Percentiles rank a stretch among this genome's conserved stretches.
These are phyloP conservation scores for Cadophora sp. DNA, from an alignment of 2,329 filamentous ascomycete species.

Conservation along the genomic window DNA sequence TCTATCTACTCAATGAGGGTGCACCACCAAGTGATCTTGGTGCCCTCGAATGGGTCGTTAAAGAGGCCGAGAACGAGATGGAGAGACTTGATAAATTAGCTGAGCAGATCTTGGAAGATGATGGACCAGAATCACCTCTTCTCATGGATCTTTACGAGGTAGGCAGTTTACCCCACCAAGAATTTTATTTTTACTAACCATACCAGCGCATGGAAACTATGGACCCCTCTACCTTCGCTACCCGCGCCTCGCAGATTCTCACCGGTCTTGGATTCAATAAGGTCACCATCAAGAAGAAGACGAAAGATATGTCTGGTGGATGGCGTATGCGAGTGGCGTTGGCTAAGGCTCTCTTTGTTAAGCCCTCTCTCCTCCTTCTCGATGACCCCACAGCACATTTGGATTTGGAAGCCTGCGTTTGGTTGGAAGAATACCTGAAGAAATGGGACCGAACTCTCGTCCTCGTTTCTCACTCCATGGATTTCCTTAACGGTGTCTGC, in stretches of 20 bases:
- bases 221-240: conserved; percentile 97
- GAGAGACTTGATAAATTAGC: conserved; percentile 86
- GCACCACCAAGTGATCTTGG: conserved; percentile 88
- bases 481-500: conserved; percentile 99
- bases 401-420: conserved; percentile 99
- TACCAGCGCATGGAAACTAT: conserved; percentile 93
- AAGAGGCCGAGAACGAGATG: conserved; percentile 91
- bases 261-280: conserved; percentile 99
- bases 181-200: conserved; percentile 32
- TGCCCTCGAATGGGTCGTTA: conserved; percentile 96
- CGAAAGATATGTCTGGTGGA: conserved; percentile 99
- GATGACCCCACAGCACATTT: conserved; percentile 99
- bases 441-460: conserved; percentile 99
- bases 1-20: conserved; percentile 98
- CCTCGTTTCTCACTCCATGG: conserved; percentile 96
- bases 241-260: conserved; percentile 92
- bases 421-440: conserved; percentile 99
- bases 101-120: conserved; percentile 88
- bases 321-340: conserved; percentile 99
- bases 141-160: conserved; percentile 97
- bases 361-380: conserved; percentile 92
- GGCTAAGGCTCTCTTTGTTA: conserved; percentile 97
- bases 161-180: conserved; percentile 48
- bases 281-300: conserved; percentile 97
- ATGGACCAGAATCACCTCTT: conserved; percentile 89